phyloP scores from a whole-genome alignment of 768 basidiomycete species.

The Amanita inopinata region DNA sequence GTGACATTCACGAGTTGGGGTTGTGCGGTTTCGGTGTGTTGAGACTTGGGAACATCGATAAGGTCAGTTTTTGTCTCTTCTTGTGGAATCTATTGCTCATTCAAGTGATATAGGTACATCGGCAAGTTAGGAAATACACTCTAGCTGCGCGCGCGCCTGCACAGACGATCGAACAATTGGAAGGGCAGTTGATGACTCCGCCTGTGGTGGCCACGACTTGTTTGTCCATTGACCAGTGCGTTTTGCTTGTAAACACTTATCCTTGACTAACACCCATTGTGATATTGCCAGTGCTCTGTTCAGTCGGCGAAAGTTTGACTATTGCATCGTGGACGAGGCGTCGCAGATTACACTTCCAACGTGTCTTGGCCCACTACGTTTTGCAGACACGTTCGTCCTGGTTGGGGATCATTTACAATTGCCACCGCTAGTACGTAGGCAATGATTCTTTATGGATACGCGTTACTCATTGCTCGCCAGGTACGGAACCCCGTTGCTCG shows the following conservation, averaged over 20 bases:
- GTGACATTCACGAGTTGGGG: constrained; percentile 11
- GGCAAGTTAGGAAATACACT: constrained; percentile 65
- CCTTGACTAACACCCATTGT: constrained; percentile 15
- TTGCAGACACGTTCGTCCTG: constrained; percentile 84
- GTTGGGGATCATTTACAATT: constrained; percentile 98
- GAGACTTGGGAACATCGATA: constrained; percentile 85
- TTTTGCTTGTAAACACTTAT: constrained; percentile 20
- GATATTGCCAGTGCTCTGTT: constrained; percentile 61
- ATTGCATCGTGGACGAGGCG: constrained; percentile 97
- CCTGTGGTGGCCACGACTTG: constrained; percentile 96
- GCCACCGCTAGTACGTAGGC: constrained; percentile 68
- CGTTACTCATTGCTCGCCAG: constrained; percentile 26
- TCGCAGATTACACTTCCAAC: constrained; percentile 96
- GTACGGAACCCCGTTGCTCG: constrained; percentile 75
- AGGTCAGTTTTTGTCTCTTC: constrained; percentile 37
- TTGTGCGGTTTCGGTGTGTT: constrained; percentile 57
- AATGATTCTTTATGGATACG: background rate
- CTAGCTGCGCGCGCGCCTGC: constrained; percentile 45
- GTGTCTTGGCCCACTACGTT: constrained; percentile 86
- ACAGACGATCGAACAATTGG: constrained; percentile 71
- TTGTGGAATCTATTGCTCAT: background rate
- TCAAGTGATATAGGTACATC: constrained; percentile 55
- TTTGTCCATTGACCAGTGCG: constrained; percentile 88
- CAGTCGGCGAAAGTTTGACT: constrained; percentile 78
- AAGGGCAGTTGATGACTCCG: constrained; percentile 75